Base-by-base conservation (phyloP, 768 basidiomycete genomes). In the Hypholoma sublateritium region DNA sequence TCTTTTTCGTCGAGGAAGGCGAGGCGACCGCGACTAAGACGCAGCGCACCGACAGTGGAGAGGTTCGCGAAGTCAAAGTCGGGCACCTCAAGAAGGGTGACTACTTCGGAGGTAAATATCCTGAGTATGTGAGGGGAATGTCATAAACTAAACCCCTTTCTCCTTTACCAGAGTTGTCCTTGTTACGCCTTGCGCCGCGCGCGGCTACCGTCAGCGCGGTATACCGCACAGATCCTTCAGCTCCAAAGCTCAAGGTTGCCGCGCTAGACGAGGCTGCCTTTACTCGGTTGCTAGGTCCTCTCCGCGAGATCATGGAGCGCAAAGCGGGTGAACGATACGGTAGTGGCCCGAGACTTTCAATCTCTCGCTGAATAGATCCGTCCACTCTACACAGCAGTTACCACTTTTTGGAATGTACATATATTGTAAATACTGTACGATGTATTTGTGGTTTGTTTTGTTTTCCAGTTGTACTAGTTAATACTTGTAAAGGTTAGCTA, bases 1-100 rank as follows among this genome's bases (percentile, higher is more conserved):
- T 98, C 77, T 99, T 94, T 80, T 95, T 99, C 60, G 86, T 99
- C 32, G 97, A 98, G 70, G 93, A 93, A 64, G 96, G 96, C 16
- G 86, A 91, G 62, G 96, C 96, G 1, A 77, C 86, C 47, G 95
- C 93, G 0, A 89, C 90, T 44, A 95, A 97, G 75, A 75, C 77
- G 44, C 84, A 86, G 56, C 77, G 78, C 56, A 76, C 71, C 37
- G 86, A 83, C 16, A 80, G 82, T 45, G 87, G 83, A 0, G 78
- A 83, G 45, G 68, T 74, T 69, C 80, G 77, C 24, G 87, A 91
- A 64, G 80, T 91, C 48, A 74, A 81, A 13, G 91, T 98, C 11
- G 89, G 89, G 5, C 83, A 77, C 53, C 81, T 93, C 52, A 83
- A 78, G 66, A 93, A 95, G 67, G 96, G 96, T 6, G 95, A 99